Evolutionary conservation across 2,329 filamentous ascomycete species (phyloP), one percentile per base, ranked within the genome.

Genomic region (Alternaria alternata): DNA sequence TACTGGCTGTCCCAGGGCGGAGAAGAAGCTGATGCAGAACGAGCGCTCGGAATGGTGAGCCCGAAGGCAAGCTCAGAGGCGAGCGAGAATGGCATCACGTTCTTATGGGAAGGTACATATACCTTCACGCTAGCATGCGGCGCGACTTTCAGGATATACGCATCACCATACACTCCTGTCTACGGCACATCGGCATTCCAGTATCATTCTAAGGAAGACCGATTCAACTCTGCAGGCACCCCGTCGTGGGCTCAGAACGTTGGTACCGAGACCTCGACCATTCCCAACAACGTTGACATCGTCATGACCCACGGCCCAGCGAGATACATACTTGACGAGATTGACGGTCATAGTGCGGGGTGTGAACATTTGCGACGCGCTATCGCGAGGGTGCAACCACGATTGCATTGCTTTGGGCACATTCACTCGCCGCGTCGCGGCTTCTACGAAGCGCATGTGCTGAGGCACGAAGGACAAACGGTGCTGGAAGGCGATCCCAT

Each of bases 241-340:
- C 63, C 65, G 11, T n/a, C 43, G 24, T 73, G 68, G 62, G 68
- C 68, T 3, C 51, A 57, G 16, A 72, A 70, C 28, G 59, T 64
- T 18, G 57, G 57, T 38, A 74, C 54, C 36, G 51, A 61, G 42
- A 57, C 34, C 3, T 69, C 57, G 4, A 68, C 71, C 55, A 78
- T 70, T 18, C 78, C 79, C 0, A 67, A 66, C 1, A 51, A 60
- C 14, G 73, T 87, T n/a, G 86, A 89, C 68, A 81, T 89, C 16
- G 77, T 88, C 56, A 80, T 89, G 64, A 89, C 86, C 0, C 87
- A 89, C 70, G 87, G 86, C 0, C 87, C 87, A 3, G 85, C 87
- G 0, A 72, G 76, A 16, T 80, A 79, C 1, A 73, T 84, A 4
- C 74, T 88, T 1, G 87, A 89, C 64, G 48, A 63, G 5, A 79